Base-by-base conservation (phyloP, 1,284 basidiomycete genomes). In the Puccinia coronata region DNA sequence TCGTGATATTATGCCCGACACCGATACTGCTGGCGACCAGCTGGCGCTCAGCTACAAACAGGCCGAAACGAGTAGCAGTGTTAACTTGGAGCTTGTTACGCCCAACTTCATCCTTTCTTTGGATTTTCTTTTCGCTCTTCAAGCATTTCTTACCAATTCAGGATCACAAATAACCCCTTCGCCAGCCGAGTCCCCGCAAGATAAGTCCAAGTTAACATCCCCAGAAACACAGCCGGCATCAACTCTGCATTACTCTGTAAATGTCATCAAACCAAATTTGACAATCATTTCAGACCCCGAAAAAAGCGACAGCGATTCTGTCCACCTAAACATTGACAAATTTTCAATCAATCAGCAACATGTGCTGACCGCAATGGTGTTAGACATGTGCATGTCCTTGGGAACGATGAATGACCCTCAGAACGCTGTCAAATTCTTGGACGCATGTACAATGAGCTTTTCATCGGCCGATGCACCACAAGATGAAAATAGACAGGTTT, bases 41-140 rank as follows among this genome's bases (percentile, higher is more conserved):
- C 92, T 99, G 85, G 98, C 98, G 93, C 87, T 98, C 65, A 90
- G 96, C 80, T 98, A 94, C 86, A 93, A 94, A 3, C 90, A 90
- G 83, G 90, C 94, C 9, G 86, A 87, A 34, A 86, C 87, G 31
- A 89, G 91, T 47, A 89, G 92, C 8, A 88, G 95, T 55, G 92
- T 92, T 3, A 90, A 99, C 82, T 88, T 97, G 53, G 95, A 95
- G 0, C 89, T 99, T 51, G 97, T 99, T 86, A 95, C 93, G 43
- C 97, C 97, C 6, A 91, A 93, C 84, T 89, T 99, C 84, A 94
- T 99, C 82, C 94, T 99, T 84, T 92, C 97, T 4, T 89, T 98
- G 31, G 95, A 98, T 83, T 96, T 95, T 0, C 89, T 99, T 49
- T 93, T 98, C 84, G 92, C 93, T 0, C 87, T 99, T 47, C 87